Evolutionary conservation across 2,329 filamentous ascomycete species (phyloP), one percentile per base, ranked within the genome.

Genomic region (Apiospora pterosperma): DNA sequence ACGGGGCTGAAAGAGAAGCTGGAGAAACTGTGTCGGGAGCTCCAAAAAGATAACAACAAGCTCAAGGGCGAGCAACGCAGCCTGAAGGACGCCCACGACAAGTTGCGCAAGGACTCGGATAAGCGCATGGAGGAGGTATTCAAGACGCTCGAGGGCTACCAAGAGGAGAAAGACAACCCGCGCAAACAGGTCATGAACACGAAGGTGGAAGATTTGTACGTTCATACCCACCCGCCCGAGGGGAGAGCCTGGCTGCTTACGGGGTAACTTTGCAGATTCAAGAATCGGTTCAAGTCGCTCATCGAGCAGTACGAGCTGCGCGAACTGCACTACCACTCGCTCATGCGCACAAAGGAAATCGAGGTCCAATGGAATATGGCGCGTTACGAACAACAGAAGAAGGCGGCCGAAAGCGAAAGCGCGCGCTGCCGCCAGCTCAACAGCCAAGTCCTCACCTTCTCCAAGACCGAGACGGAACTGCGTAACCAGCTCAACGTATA

Each of bases 21-120:
- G 58, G 96, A 99, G 79, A 99, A 98, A 76, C 83, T 99, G 36
- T 97, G 94, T 73, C 85, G 96, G 64, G 96, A 99, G 77, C 85
- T 99, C 63, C 96, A 96, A 66, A 92, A 95, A 72, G 96, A 99
- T 75, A 99, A 99, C 78, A 98, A 98, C 79, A 96, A 97, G 80
- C 88, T 99, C 69, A 98, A 98, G 90, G 92, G 93, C 79, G 96
- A 99, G 78, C 97, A 97, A 77, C 95, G 97, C 75, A 93, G 92
- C 62, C 84, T 97, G 34, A 91, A 95, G 72, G 93, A 95, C 69
- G 92, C 87, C 48, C 92, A 97, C 74, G 93, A 93, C 68, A 88
- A 90, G 70, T 93, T 93, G 63, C 90, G 93, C 62, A 85, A 90
- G 67, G 90, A 93, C 59, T 92, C 96, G 77, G 95, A 97, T 73